Base-by-base conservation (phyloP, 2,329 filamentous ascomycete genomes). In the Xylaria sp. region DNA sequence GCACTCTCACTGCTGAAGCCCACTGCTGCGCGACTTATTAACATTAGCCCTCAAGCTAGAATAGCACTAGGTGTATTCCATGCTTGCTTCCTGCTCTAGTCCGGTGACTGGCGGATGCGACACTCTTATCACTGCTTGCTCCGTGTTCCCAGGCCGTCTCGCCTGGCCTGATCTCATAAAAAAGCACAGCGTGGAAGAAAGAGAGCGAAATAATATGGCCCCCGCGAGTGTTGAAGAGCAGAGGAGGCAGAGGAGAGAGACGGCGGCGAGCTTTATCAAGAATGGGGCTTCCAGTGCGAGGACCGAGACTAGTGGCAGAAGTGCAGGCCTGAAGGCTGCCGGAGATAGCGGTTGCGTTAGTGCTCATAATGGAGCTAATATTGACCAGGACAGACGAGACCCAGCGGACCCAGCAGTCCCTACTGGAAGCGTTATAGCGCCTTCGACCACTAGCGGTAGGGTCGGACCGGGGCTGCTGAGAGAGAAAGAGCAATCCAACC, bases 231-330 rank as follows among this genome's bases (percentile, higher is more conserved):
- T 57, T 51, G 23, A 16, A 54, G 37, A 42, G 42, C 35, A 52
- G 44, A 50, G 47, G 42, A 46, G 57, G 58, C 50, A 54, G 47
- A 37, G 55, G 53, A 55, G 58, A 59, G 34, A 57, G 55, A 65
- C 62, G 61, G 59, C 55, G 52, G 62, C 56, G 58, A 58, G 55
- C 57, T 59, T 58, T 52, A 39, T 47, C 35, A 59, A 63, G 23
- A 30, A 30, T 60, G 57, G 57, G 52, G 62, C 52, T 54, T 57
- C 51, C 44, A 34, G 13, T 44, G 30, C 37, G 46, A 30, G 19
- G 9, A 18, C 5, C 13, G 44, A 44, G n/a, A n/a, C 9, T n/a
- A 30, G 52, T 7, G 4, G 18, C 42, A 39, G 34, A 42, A 53
- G 47, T 16, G 46, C 48, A 34, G 39, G 49, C 30, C 11, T 30